Base-by-base conservation (phyloP, 2,329 filamentous ascomycete genomes). In the Pseudocercospora fuligena region DNA sequence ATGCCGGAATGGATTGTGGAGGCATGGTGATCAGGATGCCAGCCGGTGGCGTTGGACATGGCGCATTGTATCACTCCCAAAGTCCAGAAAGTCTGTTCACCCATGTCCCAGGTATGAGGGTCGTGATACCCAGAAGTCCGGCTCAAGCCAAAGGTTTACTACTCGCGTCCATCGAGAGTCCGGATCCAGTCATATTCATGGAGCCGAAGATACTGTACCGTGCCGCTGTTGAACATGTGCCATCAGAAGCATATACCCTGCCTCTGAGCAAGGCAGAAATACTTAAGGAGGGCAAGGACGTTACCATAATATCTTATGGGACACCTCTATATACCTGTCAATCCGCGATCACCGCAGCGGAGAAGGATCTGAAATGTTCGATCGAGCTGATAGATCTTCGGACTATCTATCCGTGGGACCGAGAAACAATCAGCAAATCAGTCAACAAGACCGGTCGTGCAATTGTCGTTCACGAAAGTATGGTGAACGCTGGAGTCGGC, bases 191-290 rank as follows among this genome's bases (percentile, higher is more conserved):
- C 69, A 84, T 97, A 61, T 97, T 97, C 80, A 89, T 97, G 89
- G 94, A 97, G 78, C 94, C 94, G 53, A 97, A 97, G 82, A 92
- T 95, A 56, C 83, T 97, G 12, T 97, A 97, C 79, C 90, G 94
- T 21, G 93, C 94, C 0, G 92, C 94, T 0, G 92, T 97, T 29
- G 94, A 97, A 79, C 92, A 97, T 78, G 94, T 97, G 0, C 94
- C 94, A 0, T 87, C 89, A 0, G 90, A 88, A 23, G 83, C 91
- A 2, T 97, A 95, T 78, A 88, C 89, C n/a, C 85, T 97, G 14
- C 93, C 93, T 0, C 84, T 97, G 11, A 92, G 90, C 73, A 94
- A 92, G 78, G 94, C 94, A 0, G 93, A 97, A 77, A 80, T 97
- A 0, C 77, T 97, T 23, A 94, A 93, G 78, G 83, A 89, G 63